Conservation (phyloP, 139 green algal species). For the Tetraselmis chui region DNA sequence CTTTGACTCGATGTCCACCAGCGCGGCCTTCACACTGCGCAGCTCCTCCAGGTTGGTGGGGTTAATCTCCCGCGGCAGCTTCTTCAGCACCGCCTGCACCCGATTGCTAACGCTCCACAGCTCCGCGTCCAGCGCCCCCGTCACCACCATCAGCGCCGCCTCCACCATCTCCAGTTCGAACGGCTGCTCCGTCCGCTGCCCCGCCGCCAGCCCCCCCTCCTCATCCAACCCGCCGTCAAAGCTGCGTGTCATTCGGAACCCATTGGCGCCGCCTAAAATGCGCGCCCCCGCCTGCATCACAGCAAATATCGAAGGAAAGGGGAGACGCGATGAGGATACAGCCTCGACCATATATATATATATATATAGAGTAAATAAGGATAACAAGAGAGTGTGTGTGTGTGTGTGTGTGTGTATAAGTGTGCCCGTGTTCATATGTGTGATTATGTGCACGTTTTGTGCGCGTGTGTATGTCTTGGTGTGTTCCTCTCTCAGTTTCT, state of each 20-base stretch:
- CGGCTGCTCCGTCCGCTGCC: slow-evolving; percentile 39
- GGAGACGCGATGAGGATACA: too few species aligned
- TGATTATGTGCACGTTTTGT: too few species aligned
- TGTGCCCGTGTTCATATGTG: too few species aligned
- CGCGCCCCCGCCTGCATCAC: background rate
- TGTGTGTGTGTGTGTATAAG: too few species aligned
- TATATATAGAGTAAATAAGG: too few species aligned
- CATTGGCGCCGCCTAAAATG: background rate
- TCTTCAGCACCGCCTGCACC: slow-evolving; percentile 59
- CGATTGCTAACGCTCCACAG: slow-evolving; percentile 58
- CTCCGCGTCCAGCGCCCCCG: slow-evolving; percentile 75
- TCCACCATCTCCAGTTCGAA: slow-evolving; percentile 93
- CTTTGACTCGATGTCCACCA: slow-evolving; percentile 84
- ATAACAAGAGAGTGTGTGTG: too few species aligned
- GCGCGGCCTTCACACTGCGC: slow-evolving; percentile 72
- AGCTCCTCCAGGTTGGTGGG: slow-evolving; percentile 90
- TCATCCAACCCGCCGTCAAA: slow-evolving; percentile 6
- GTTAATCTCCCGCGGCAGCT: slow-evolving; percentile 79
- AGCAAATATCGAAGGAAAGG: too few species aligned
- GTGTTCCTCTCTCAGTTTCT: too few species aligned
- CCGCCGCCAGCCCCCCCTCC: too few species aligned
- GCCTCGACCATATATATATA: too few species aligned
- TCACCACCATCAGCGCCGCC: slow-evolving; percentile 77
- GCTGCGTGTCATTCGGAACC: background rate
- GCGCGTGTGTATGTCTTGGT: too few species aligned